These are phyloP conservation scores for Oryza punctata DNA, from an alignment of 176 grass and related monocot genomes.

Conservation along the genomic window DNA sequence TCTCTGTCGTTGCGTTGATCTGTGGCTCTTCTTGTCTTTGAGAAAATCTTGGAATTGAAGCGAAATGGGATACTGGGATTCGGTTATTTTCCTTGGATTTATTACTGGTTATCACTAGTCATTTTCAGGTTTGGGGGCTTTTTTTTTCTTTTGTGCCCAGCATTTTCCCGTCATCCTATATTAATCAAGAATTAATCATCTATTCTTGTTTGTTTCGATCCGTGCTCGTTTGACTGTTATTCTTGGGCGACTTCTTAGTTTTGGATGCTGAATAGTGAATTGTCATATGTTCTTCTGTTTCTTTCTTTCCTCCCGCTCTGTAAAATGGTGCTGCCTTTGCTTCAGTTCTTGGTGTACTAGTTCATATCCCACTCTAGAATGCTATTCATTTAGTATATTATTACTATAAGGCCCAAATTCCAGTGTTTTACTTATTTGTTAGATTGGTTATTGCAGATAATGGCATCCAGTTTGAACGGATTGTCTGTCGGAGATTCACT, in stretches of 20 bases:
- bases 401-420: background rate
- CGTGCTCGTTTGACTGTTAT: background rate
- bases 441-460: conserved; percentile 53
- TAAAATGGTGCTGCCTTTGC: too few species aligned
- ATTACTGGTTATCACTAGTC: background rate
- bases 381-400: background rate
- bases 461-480: conserved; percentile 88
- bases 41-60: background rate
- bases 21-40: background rate
- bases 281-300: background rate
- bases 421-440: background rate
- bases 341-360: too few species aligned
- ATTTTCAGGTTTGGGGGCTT: background rate
- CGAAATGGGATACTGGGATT: background rate
- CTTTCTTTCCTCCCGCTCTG: too few species aligned
- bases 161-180: background rate
- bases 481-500: conserved; percentile 86
- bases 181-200: background rate
- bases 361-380: background rate
- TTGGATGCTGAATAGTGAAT: background rate
- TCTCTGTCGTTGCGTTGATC: background rate
- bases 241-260: background rate
- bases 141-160: too few species aligned
- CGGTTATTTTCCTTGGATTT: background rate
- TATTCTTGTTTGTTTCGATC: background rate